These are phyloP conservation scores for Nemania abortiva DNA, from an alignment of 2,329 filamentous ascomycete genomes.

Conservation along the genomic window DNA sequence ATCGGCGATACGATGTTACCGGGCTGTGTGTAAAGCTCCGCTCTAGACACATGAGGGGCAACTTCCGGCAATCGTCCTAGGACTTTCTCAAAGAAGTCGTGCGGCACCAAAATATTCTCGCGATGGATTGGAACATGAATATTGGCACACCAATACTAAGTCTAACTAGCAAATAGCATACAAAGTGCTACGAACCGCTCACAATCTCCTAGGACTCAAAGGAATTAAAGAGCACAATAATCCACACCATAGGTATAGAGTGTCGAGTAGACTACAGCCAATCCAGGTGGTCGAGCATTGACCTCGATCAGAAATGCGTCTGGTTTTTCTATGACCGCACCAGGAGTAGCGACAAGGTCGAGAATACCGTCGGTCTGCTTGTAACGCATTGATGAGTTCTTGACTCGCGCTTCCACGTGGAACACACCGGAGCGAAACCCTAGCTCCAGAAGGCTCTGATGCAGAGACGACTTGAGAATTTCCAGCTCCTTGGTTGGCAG, in stretches of 20 bases:
- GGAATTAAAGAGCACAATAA: background rate
- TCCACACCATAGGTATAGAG: background rate
- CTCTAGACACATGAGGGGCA: too few species aligned
- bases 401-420: background rate
- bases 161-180: too few species aligned
- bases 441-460: background rate
- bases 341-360: background rate
- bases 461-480: background rate
- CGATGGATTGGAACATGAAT: too few species aligned
- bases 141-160: too few species aligned
- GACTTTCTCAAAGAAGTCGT: too few species aligned
- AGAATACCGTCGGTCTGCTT: background rate
- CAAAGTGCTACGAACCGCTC: background rate
- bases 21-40: too few species aligned
- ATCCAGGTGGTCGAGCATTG: background rate
- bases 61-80: too few species aligned
- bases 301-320: background rate
- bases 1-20: too few species aligned
- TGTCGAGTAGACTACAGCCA: background rate
- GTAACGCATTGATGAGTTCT: background rate
- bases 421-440: background rate
- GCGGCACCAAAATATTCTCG: too few species aligned
- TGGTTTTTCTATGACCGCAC: background rate
- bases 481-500: background rate
- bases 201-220: background rate